phyloP scores from a whole-genome alignment of 1,139 yeast genomes.

The Geotrichum europaeum region DNA sequence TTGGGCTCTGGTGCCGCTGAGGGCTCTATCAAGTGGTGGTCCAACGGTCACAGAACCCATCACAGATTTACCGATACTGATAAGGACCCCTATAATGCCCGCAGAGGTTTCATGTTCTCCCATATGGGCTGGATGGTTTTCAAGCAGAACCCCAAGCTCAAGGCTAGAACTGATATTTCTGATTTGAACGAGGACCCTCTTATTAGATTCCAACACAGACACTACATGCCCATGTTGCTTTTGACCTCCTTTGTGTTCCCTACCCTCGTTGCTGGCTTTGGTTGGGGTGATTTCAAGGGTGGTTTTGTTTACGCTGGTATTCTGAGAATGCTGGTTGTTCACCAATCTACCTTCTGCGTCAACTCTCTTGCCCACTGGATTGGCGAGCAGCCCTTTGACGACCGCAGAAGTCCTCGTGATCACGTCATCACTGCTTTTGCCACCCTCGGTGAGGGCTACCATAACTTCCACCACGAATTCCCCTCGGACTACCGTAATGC shows the following conservation, averaged over 20 bases:
- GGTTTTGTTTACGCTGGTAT: conserved; percentile 91
- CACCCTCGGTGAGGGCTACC: conserved; percentile 98
- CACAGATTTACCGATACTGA: conserved; percentile 96
- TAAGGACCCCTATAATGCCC: conserved; percentile 96
- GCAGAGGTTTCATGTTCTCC: conserved; percentile 90
- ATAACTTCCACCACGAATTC: conserved; percentile 98
- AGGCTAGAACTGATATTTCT: conserved; percentile 94
- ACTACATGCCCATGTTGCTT: conserved; percentile 66
- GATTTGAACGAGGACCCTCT: conserved; percentile 88
- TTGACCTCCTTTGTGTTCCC: conserved; percentile 70
- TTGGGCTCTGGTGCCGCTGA: conserved; percentile 95
- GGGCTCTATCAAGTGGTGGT: conserved; percentile 99
- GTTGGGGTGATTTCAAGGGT: conserved; percentile 88
- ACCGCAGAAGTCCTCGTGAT: conserved; percentile 95
- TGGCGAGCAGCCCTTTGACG: conserved; percentile 97
- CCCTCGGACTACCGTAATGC: conserved; percentile 98
- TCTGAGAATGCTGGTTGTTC: conserved; percentile 74
- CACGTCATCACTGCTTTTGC: conserved; percentile 90
- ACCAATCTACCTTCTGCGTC: conserved; percentile 98
- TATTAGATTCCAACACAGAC: conserved; percentile 89
- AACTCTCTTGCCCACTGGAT: conserved; percentile 98
- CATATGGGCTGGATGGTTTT: conserved; percentile 98
- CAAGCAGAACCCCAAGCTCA: conserved; percentile 86
- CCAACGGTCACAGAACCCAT: conserved; percentile 94
- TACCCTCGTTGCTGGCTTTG: conserved; percentile 63